Evolutionary conservation across 2,329 filamentous ascomycete genomes (phyloP), one percentile per base, ranked within the genome.

Genomic region (Pochonia chlamydosporia): DNA sequence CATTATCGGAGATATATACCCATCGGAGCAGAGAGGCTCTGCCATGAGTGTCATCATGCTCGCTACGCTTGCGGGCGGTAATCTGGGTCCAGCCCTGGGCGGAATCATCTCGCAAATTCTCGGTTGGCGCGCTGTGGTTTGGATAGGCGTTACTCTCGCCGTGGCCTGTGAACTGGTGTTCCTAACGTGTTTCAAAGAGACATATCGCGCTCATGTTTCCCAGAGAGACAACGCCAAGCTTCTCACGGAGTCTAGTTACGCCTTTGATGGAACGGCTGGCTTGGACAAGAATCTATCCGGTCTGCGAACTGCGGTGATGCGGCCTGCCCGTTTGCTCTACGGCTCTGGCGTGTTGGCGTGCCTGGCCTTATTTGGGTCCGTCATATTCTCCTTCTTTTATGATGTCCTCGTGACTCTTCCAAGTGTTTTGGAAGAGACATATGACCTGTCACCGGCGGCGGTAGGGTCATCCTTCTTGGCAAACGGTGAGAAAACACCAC

Each of bases 41-140:
- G 74, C 80, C 7, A 78, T 85, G 72, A 78, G 74, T 55, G 49
- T 78, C 39, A 65, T 82, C 40, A 75, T 74, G 59, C 62, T 83
- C 2, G 76, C 79, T 2, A 79, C 80, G 0, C 63, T 84, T 3
- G 59, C 81, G 14, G 79, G 79, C 18, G 78, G 78, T 4, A 77
- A 78, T 3, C 59, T 80, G 6, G 79, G 78, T 0, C 79, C 80
- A 2, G 72, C 74, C 1, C 73, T 82, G 24, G 69, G 71, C 24
- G 78, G 77, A 8, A 69, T 71, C 2, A 73, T 83, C 37, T 74
- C 78, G 3, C 69, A 82, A 59, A 67, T 59, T 3, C 51, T 74
- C 2, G 78, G 79, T 3, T 84, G 80, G 80, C 64, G 79, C 25
- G 57, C 60, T 40, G 70, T 78, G 0, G 58, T 83, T 3, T 75